Conservation (phyloP, 2,329 filamentous ascomycete genomes). For the Fusarium tjaetaba region DNA sequence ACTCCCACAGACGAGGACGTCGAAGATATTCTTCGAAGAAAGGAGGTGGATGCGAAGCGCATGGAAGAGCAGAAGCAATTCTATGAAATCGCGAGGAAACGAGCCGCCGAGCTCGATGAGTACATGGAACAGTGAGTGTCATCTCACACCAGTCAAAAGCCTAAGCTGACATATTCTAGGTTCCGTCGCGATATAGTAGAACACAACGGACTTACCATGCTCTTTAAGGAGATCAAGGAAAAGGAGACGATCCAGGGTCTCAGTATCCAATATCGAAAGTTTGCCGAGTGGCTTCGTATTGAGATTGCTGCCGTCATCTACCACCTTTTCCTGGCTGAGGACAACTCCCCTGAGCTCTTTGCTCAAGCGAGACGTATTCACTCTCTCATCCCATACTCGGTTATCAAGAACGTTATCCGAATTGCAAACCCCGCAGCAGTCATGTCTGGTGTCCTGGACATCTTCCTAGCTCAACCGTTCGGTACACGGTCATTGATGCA, state of each 20-base stretch:
- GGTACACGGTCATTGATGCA: constrained; percentile 90
- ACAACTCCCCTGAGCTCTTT: constrained; percentile 97
- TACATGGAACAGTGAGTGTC: constrained; percentile 89
- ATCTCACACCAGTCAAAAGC: neutral
- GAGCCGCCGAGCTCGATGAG: constrained; percentile 91
- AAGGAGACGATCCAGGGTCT: constrained; percentile 89
- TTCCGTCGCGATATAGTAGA: constrained; percentile 75
- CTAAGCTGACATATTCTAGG: constrained; percentile 48
- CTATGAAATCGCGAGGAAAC: constrained; percentile 91
- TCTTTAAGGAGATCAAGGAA: constrained; percentile 92
- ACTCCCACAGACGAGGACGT: constrained; percentile 83
- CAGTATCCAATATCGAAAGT: constrained; percentile 96
- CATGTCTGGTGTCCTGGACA: constrained; percentile 93
- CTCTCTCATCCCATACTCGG: constrained; percentile 89
- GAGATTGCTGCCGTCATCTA: constrained; percentile 97
- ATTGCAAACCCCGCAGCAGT: constrained; percentile 96
- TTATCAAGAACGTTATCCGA: constrained; percentile 96
- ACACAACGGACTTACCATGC: constrained; percentile 84
- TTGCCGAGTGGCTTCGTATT: constrained; percentile 97
- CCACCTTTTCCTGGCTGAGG: constrained; percentile 95
- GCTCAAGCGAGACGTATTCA: constrained; percentile 94
- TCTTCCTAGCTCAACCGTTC: constrained; percentile 96
- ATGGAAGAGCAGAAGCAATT: constrained; percentile 93
- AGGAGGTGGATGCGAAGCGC: constrained; percentile 84
- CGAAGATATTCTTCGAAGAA: constrained; percentile 81